phyloP scores from a whole-genome alignment of 2,329 filamentous ascomycete genomes.

The Exophiala aquamarina region DNA sequence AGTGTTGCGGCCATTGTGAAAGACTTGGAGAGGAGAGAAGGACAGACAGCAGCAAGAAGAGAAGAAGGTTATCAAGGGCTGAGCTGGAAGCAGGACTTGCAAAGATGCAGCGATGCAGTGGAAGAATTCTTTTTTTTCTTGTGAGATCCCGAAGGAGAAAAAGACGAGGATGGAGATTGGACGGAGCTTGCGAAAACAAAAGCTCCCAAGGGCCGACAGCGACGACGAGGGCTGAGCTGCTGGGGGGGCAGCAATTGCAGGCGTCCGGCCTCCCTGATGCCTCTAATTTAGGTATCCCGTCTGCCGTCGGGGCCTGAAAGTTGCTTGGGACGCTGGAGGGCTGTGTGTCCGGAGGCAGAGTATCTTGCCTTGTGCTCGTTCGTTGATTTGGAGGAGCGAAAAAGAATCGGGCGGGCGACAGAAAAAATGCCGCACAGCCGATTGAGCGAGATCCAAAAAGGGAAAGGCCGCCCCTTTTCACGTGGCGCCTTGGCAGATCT shows the following conservation, averaged over 20 bases:
- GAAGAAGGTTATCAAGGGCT: slow-evolving; percentile 1
- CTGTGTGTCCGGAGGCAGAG: too few relatives aligned
- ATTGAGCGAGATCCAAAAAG: too few relatives aligned
- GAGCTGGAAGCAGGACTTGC: slow-evolving; percentile 21
- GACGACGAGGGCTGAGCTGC: too few relatives aligned
- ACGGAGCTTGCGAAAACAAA: slow-evolving; percentile 10
- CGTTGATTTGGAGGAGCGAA: slow-evolving; percentile 5
- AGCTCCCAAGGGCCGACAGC: not conserved
- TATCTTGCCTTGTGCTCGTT: not conserved
- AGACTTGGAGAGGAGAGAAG: slow-evolving; percentile 24
- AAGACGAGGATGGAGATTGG: slow-evolving; percentile 2
- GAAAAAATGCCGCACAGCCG: slow-evolving; percentile 14
- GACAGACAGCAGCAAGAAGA: slow-evolving; percentile 5
- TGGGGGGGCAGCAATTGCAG: too few relatives aligned
- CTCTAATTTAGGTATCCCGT: too few relatives aligned
- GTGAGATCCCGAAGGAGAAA: not conserved
- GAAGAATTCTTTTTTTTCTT: slow-evolving; percentile 4
- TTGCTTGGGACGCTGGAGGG: too few relatives aligned
- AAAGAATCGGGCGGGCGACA: slow-evolving; percentile 12
- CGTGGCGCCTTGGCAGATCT: too few relatives aligned
- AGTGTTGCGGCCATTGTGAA: slow-evolving; percentile 42
- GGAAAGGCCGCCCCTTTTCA: too few relatives aligned
- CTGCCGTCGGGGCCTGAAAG: too few relatives aligned
- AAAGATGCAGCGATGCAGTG: slow-evolving; percentile 14
- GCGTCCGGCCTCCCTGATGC: too few relatives aligned